Conservation (phyloP, 2,329 filamentous ascomycete species). For the Sporothrix humicola region DNA sequence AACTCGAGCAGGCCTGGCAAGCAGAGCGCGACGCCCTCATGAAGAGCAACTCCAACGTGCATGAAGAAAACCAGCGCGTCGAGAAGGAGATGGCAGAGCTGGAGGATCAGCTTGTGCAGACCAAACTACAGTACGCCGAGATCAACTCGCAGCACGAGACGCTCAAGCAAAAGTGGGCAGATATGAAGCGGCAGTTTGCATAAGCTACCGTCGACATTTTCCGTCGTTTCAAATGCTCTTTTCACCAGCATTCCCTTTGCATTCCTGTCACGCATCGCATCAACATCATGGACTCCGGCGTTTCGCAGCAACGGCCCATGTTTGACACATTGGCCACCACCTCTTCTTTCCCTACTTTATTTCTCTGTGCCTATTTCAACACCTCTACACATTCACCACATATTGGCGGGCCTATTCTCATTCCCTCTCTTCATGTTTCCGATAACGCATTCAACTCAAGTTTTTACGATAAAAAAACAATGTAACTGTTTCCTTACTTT, state of each 20-base stretch:
- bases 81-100: slow-evolving; percentile 91
- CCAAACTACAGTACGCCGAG: slow-evolving; percentile 95
- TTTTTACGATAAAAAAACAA: neutral
- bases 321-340: slow-evolving; percentile 30
- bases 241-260: neutral
- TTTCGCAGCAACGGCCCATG: slow-evolving; percentile 29
- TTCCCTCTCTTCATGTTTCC: neutral
- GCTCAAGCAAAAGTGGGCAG: slow-evolving; percentile 77
- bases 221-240: neutral
- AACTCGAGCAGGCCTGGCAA: slow-evolving; percentile 82
- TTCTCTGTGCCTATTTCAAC: slow-evolving; percentile 22
- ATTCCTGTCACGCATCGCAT: slow-evolving; percentile 6
- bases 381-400: neutral
- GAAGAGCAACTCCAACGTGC: slow-evolving; percentile 89
- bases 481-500: neutral
- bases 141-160: slow-evolving; percentile 75
- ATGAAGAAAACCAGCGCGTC: slow-evolving; percentile 86
- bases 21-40: slow-evolving; percentile 90
- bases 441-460: neutral
- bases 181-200: slow-evolving; percentile 67
- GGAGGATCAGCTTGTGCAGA: slow-evolving; percentile 88
- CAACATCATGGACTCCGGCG: slow-evolving; percentile 28
- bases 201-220: slow-evolving; percentile 37
- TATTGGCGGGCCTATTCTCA: neutral
- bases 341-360: neutral